Evolutionary conservation across 768 basidiomycete genomes (phyloP).

Genomic region (Kwoniella heveanensis): DNA sequence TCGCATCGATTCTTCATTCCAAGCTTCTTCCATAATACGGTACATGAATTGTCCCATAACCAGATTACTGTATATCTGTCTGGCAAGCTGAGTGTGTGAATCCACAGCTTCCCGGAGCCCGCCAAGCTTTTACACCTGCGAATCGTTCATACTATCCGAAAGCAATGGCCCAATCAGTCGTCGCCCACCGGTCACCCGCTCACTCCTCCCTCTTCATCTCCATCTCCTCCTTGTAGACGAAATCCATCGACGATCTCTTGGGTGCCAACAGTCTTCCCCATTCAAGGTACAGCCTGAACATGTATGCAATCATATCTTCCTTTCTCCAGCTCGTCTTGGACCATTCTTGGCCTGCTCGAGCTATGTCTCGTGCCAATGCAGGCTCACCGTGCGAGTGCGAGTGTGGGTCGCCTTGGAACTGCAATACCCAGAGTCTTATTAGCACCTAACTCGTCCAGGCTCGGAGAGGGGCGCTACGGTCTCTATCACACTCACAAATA

Average conservation of each 20-base stretch:
- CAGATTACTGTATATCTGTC: too few species aligned
- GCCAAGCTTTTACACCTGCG: too few species aligned
- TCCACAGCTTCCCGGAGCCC: too few species aligned
- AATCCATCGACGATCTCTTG: conserved; percentile 37
- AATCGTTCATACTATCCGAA: too few species aligned
- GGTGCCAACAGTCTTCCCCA: conserved; percentile 50
- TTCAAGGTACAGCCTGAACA: conserved; percentile 53
- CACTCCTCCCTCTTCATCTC: conserved; percentile 10
- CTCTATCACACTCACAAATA: conserved; percentile 35
- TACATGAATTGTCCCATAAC: too few species aligned
- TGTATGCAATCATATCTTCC: conserved; percentile 52
- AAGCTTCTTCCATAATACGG: too few species aligned
- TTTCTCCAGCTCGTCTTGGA: conserved; percentile 45
- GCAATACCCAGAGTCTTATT: not conserved
- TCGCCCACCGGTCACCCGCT: too few species aligned
- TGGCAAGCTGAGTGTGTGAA: too few species aligned
- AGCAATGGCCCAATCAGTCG: too few species aligned
- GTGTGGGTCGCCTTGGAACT: conserved; percentile 41
- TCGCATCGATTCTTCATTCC: too few species aligned
- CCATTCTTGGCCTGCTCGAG: conserved; percentile 43
- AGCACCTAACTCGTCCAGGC: too few species aligned
- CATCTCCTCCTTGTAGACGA: conserved; percentile 37
- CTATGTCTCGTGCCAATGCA: conserved; percentile 43
- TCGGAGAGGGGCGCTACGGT: too few species aligned
- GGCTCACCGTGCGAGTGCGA: conserved; percentile 27